These are phyloP conservation scores for Cyclotella choctawhatcheeana DNA, from an alignment of 108 stramenopile genomes.

Conservation along the genomic window DNA sequence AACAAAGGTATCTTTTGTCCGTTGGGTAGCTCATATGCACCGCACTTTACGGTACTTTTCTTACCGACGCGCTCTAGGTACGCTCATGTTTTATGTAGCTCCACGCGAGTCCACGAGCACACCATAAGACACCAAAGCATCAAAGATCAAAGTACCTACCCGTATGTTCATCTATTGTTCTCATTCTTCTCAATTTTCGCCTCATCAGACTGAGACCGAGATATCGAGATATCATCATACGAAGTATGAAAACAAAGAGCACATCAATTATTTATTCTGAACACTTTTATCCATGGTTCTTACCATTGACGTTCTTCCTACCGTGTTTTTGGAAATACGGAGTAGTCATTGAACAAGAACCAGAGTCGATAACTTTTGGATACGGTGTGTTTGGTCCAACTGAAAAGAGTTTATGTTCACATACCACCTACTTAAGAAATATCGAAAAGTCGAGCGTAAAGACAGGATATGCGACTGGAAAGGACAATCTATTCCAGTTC, in stretches of 20 bases:
- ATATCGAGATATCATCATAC: too few relatives aligned
- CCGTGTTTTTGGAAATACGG: constrained; percentile 16
- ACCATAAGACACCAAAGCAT: too few relatives aligned
- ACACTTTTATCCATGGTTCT: background rate
- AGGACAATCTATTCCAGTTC: constrained; percentile 12
- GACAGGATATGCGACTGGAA: constrained; percentile 6
- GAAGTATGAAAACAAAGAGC: background rate
- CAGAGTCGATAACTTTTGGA: constrained; percentile 3
- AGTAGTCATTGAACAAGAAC: constrained; percentile 1
- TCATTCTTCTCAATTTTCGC: too few relatives aligned
- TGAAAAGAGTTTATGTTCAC: background rate
- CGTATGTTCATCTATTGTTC: too few relatives aligned
- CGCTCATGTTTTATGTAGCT: too few relatives aligned
- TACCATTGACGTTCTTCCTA: constrained; percentile 17
- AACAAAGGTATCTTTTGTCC: too few relatives aligned
- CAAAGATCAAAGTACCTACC: too few relatives aligned
- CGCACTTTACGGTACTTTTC: too few relatives aligned
- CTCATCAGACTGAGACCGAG: too few relatives aligned
- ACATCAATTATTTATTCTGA: background rate
- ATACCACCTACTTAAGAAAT: constrained; percentile 3
- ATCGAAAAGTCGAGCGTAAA: background rate
- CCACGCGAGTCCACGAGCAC: too few relatives aligned
- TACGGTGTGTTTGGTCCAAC: background rate
- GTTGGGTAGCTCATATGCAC: too few relatives aligned
- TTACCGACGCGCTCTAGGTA: too few relatives aligned